Evolutionary conservation across 768 basidiomycete genomes (phyloP).

Genomic region (Ramaria sp.): DNA sequence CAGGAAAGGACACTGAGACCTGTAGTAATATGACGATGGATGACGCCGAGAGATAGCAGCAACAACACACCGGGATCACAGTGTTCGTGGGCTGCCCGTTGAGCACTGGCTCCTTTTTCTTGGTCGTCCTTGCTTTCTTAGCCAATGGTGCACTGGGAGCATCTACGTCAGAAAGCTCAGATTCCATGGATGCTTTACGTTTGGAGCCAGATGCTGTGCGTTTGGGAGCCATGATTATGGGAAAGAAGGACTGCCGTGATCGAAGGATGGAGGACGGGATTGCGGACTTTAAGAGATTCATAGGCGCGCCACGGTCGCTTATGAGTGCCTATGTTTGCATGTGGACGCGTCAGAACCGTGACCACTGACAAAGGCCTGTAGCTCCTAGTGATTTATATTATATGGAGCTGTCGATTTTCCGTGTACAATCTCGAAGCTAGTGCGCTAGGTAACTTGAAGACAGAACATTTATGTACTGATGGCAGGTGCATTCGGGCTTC

Average conservation of each 20-base stretch:
- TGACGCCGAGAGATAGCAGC: background rate
- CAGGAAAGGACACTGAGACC: conserved; percentile 39
- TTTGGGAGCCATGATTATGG: conserved; percentile 6
- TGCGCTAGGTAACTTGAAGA: no score
- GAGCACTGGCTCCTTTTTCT: conserved; percentile 3
- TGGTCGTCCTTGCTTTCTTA: conserved; percentile 1
- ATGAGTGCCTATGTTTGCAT: no score
- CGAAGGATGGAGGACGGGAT: background rate
- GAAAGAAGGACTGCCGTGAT: background rate
- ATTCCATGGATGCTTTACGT: conserved; percentile 2
- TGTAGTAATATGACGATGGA: background rate
- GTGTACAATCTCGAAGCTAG: no score
- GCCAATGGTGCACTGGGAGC: background rate
- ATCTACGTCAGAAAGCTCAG: background rate
- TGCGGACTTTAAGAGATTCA: no score
- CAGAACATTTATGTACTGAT: no score
- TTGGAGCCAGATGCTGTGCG: conserved; percentile 8
- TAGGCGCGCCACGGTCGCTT: no score
- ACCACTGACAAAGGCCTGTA: no score
- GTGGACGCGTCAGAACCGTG: no score
- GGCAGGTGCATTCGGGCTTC: no score
- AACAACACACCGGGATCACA: conserved; percentile 41
- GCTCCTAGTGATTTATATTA: no score
- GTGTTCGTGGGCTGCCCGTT: conserved; percentile 67
- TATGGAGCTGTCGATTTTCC: no score